Evolutionary conservation across 2,329 filamentous ascomycete species (phyloP).

Genomic region (Diaporthe ilicicola): DNA sequence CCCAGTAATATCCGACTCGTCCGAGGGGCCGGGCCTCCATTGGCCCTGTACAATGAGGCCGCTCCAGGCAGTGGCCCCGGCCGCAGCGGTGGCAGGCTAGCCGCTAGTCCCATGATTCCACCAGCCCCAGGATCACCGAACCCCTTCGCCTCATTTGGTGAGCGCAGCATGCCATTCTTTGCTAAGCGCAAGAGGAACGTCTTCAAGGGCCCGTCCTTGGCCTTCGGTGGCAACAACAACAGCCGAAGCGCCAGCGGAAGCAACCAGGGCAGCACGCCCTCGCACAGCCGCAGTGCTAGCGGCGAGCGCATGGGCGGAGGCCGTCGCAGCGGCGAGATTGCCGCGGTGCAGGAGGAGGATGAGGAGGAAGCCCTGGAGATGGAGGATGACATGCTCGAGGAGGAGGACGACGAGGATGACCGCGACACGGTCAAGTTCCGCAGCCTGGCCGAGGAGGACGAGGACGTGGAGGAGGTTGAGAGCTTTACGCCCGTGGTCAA

Average conservation of each 20-base stretch:
- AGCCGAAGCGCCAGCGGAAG: slow-evolving; percentile 46
- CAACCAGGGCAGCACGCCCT: slow-evolving; percentile 36
- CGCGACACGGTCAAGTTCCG: slow-evolving; percentile 61
- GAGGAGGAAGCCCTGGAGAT: slow-evolving; percentile 52
- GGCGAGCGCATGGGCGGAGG: slow-evolving; percentile 64
- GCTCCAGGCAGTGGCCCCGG: slow-evolving; percentile 49
- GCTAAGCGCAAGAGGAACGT: slow-evolving; percentile 82
- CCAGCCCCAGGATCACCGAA: slow-evolving; percentile 59
- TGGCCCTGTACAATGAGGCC: slow-evolving; percentile 66
- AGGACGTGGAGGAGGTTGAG: slow-evolving; percentile 52
- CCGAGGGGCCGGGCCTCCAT: slow-evolving; percentile 61
- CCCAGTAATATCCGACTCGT: slow-evolving; percentile 88
- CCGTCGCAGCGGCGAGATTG: slow-evolving; percentile 76
- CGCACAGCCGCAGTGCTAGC: slow-evolving; percentile 66
- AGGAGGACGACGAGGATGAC: slow-evolving; percentile 52
- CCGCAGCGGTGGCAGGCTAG: slow-evolving; percentile 41
- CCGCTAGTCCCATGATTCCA: slow-evolving; percentile 46
- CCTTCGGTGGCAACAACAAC: slow-evolving; percentile 52
- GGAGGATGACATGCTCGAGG: slow-evolving; percentile 39
- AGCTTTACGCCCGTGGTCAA: slow-evolving; percentile 33
- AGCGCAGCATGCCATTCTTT: slow-evolving; percentile 65
- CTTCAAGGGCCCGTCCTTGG: slow-evolving; percentile 81
- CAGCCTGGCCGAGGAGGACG: slow-evolving; percentile 54
- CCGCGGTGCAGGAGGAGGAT: slow-evolving; percentile 71
- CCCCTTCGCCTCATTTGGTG: slow-evolving; percentile 55